Percentiles rank a stretch among this genome's conserved stretches.
phyloP scores from a whole-genome alignment of 1,139 yeast genomes.

The Pichia sp. region DNA sequence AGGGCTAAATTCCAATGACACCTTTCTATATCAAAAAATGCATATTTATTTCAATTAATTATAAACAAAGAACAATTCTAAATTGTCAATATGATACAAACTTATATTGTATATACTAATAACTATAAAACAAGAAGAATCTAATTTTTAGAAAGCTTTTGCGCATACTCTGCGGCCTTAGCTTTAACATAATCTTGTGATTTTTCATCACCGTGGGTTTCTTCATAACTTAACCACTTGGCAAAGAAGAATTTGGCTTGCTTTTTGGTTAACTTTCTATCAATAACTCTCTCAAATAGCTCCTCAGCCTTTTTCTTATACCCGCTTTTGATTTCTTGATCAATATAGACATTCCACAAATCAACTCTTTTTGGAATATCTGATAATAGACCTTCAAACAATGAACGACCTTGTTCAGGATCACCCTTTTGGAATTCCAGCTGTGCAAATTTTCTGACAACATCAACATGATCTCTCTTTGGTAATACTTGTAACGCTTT shows the following conservation, averaged over 20 bases:
- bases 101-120: background rate
- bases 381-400: conserved; percentile 84
- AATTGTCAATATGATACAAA: background rate
- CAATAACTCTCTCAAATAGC: conserved; percentile 69
- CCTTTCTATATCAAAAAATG: background rate
- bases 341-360: conserved; percentile 90
- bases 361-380: conserved; percentile 91
- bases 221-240: conserved; percentile 84
- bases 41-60: background rate
- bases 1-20: too few relatives aligned
- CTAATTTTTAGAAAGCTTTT: conserved; percentile 13
- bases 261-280: conserved; percentile 69
- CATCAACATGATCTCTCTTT: conserved; percentile 68
- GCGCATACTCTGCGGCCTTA: conserved; percentile 69
- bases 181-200: conserved; percentile 82
- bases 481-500: conserved; percentile 68
- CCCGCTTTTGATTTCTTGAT: conserved; percentile 64
- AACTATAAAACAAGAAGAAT: background rate
- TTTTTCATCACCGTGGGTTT: conserved; percentile 57
- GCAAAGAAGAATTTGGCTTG: conserved; percentile 94
- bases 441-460: conserved; percentile 83
- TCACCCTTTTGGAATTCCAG: conserved; percentile 83
- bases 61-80: background rate
- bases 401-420: conserved; percentile 87
- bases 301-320: conserved; percentile 61